Evolutionary conservation across 2,329 filamentous ascomycete species (phyloP).

Genomic region (Nemania abortiva): DNA sequence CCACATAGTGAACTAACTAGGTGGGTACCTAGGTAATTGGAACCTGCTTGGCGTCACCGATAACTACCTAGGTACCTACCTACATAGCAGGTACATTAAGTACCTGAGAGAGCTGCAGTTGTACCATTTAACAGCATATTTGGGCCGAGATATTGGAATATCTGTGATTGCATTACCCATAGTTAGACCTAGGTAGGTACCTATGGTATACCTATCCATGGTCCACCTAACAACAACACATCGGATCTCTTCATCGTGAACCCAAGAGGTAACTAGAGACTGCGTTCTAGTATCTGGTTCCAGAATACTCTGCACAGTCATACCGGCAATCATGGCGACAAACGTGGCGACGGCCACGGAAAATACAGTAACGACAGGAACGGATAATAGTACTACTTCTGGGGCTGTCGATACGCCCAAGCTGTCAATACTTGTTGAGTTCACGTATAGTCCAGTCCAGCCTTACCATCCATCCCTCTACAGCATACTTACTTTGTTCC

Average conservation of each 20-base stretch:
- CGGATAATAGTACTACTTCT: not conserved
- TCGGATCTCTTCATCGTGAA: not conserved
- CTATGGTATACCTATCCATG: too few relatives aligned
- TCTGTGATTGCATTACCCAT: not conserved
- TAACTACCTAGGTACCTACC: too few relatives aligned
- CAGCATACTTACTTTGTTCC: not conserved
- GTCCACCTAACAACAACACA: not conserved
- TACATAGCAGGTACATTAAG: too few relatives aligned
- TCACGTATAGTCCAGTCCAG: constrained; percentile 60
- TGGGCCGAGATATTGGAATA: too few relatives aligned
- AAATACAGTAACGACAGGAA: constrained; percentile 2
- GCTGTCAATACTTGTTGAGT: constrained; percentile 70
- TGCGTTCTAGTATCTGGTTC: not conserved
- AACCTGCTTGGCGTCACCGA: too few relatives aligned
- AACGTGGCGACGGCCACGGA: constrained; percentile 42
- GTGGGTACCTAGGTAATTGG: too few relatives aligned
- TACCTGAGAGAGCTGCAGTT: not conserved
- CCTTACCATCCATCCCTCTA: too few relatives aligned
- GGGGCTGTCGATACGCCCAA: constrained; percentile 41
- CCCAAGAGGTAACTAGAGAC: not conserved
- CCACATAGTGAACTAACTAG: too few relatives aligned
- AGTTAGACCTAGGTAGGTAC: too few relatives aligned
- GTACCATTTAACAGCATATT: too few relatives aligned
- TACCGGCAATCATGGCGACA: constrained; percentile 40
- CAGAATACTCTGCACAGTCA: not conserved